Percentiles rank a stretch among this genome's conserved stretches.
These are phyloP conservation scores for Metarhizium sp. DNA, from an alignment of 2,329 filamentous ascomycete species.

Conservation along the genomic window DNA sequence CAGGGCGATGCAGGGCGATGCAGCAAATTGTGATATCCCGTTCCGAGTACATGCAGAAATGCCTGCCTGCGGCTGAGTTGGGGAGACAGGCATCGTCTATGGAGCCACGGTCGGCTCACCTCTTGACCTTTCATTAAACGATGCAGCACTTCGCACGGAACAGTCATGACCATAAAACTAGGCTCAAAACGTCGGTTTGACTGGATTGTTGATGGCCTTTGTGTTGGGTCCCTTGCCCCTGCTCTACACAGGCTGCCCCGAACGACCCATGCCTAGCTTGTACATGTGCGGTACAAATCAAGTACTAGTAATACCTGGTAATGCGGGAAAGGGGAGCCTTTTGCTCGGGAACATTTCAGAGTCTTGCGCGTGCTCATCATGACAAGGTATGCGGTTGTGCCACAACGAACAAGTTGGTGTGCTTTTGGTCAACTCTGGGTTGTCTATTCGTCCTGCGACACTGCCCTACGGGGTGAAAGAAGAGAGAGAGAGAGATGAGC, in stretches of 20 bases:
- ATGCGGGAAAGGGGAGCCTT: not conserved
- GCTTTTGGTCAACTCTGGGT: too few species aligned
- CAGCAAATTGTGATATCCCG: not conserved
- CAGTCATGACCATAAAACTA: not conserved
- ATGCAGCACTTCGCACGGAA: not conserved
- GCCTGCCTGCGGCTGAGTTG: not conserved
- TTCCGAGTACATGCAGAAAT: not conserved
- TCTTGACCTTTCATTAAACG: not conserved
- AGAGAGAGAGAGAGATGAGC: too few species aligned
- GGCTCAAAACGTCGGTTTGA: not conserved
- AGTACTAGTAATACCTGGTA: not conserved
- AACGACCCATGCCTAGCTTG: not conserved
- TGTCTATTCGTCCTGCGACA: not conserved
- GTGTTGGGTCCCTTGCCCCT: not conserved
- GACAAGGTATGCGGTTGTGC: too few species aligned
- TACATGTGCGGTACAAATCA: not conserved
- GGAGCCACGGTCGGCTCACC: slow-evolving; percentile 1
- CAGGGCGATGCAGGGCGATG: not conserved
- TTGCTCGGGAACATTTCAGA: too few species aligned
- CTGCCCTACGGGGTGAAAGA: not conserved
- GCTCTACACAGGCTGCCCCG: not conserved
- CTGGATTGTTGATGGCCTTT: not conserved
- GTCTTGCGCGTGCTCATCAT: too few species aligned
- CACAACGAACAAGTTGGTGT: too few species aligned
- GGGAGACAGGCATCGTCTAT: not conserved